phyloP scores from a whole-genome alignment of 2,329 filamentous ascomycete genomes.

The Botrytis aclada region DNA sequence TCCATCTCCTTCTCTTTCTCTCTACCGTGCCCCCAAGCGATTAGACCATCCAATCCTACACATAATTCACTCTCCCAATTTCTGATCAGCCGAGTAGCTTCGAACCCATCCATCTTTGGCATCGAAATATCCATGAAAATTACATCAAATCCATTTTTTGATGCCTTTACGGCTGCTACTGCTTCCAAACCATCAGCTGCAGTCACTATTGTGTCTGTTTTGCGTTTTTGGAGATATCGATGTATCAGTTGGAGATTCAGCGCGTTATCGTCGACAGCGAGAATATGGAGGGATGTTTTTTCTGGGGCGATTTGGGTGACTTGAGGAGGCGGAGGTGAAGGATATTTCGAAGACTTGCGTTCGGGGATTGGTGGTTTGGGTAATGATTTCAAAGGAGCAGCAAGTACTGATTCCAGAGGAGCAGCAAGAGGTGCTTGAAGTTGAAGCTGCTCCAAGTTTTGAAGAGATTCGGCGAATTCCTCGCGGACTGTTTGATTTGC shows the following conservation, averaged over 20 bases:
- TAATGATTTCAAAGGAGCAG: not conserved
- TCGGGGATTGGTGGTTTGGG: not conserved
- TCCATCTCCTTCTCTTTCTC: not conserved
- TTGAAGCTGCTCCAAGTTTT: not conserved
- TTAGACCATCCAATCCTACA: not conserved
- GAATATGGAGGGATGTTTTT: conserved; percentile 21
- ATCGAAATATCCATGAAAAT: conserved; percentile 54
- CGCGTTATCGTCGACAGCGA: conserved; percentile 41
- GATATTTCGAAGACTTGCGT: not conserved
- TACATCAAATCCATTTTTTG: conserved; percentile 40
- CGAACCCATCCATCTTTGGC: conserved; percentile 52
- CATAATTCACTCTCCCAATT: not conserved
- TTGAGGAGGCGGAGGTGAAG: not conserved
- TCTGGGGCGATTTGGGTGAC: not conserved
- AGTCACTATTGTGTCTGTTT: conserved; percentile 35
- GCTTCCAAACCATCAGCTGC: conserved; percentile 46
- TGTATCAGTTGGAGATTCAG: conserved; percentile 40
- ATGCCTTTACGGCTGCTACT: conserved; percentile 37
- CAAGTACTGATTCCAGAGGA: not conserved
- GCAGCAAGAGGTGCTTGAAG: not conserved
- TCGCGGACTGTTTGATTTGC: not conserved
- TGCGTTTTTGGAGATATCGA: conserved; percentile 34
- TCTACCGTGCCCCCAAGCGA: not conserved
- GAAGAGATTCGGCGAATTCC: not conserved
- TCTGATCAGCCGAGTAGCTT: conserved; percentile 48